A percentile compares a stretch with the other conserved stretches of the same genome.
Conservation (phyloP, 768 basidiomycete genomes). For the Lactarius sanguifluus region DNA sequence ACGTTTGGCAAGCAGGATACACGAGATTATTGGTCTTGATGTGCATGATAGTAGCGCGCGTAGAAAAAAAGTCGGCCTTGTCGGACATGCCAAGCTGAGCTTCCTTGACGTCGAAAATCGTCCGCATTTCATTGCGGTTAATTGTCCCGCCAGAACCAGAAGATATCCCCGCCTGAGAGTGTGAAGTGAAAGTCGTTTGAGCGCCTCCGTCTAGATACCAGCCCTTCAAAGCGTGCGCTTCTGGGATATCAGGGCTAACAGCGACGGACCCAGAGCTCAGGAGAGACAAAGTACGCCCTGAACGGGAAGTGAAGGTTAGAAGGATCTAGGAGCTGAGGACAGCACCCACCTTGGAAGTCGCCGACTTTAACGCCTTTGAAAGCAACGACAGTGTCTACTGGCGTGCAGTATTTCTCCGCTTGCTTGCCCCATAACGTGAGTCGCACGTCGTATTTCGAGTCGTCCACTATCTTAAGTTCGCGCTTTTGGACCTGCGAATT, state of each 20-base stretch:
- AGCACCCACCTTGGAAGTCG: slow-evolving; percentile 73
- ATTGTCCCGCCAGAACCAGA: slow-evolving; percentile 45
- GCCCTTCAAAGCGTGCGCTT: slow-evolving; percentile 81
- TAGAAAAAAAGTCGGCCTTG: slow-evolving; percentile 78
- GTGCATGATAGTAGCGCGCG: slow-evolving; percentile 82
- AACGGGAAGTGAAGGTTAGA: slow-evolving; percentile 12
- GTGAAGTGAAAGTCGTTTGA: slow-evolving; percentile 65
- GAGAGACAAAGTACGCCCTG: slow-evolving; percentile 85
- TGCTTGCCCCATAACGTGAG: slow-evolving; percentile 96
- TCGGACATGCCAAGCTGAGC: slow-evolving; percentile 73
- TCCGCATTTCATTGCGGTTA: slow-evolving; percentile 71
- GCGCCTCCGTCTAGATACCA: slow-evolving; percentile 85
- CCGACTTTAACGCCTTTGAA: slow-evolving; percentile 94
- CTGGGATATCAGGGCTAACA: slow-evolving; percentile 87
- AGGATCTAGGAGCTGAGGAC: slow-evolving; percentile 17
- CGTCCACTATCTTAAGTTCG: slow-evolving; percentile 86
- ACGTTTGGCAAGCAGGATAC: slow-evolving; percentile 84
- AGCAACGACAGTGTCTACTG: slow-evolving; percentile 72
- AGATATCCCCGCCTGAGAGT: slow-evolving; percentile 49
- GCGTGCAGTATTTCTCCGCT: slow-evolving; percentile 71
- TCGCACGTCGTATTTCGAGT: slow-evolving; percentile 71
- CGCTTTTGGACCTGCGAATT: slow-evolving; percentile 73
- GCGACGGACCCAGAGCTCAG: slow-evolving; percentile 75
- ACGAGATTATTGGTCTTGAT: slow-evolving; percentile 78
- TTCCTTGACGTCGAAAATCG: slow-evolving; percentile 76